phyloP scores from a whole-genome alignment of 2,329 filamentous ascomycete species.

The Hymenoscyphus salicellus region DNA sequence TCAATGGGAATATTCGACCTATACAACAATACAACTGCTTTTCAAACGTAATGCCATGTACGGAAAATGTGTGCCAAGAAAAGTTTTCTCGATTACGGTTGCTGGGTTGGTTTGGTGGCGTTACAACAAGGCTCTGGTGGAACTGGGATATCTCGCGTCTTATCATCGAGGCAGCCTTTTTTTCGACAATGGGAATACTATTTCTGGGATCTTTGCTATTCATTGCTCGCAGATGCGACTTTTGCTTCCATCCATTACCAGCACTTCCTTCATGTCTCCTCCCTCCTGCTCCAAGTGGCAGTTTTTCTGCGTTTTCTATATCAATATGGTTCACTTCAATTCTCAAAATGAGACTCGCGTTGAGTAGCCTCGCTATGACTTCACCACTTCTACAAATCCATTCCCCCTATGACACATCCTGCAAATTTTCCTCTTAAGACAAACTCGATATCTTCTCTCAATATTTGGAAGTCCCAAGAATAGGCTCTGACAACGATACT shows the following conservation, averaged over 20 bases:
- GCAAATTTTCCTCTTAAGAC: no score
- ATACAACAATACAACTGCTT: slow-evolving; percentile 33
- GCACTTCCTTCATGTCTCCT: neutral
- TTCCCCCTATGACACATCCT: no score
- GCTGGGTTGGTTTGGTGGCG: neutral
- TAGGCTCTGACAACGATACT: no score
- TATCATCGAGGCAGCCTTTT: neutral
- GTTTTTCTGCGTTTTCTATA: no score
- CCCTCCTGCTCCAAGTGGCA: no score
- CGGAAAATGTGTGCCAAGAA: neutral
- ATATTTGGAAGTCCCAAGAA: no score
- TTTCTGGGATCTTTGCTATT: neutral
- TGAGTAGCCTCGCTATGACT: no score
- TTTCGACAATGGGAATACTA: neutral
- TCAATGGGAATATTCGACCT: slow-evolving; percentile 26
- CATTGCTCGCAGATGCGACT: neutral
- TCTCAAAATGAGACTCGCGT: no score
- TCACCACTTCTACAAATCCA: no score
- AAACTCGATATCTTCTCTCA: no score
- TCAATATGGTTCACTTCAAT: no score
- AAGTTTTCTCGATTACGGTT: slow-evolving; percentile 2
- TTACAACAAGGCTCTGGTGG: neutral
- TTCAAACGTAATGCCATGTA: neutral
- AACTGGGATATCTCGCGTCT: neutral
- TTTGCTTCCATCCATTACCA: neutral